A percentile compares a stretch with the other conserved stretches of the same genome.
phyloP scores from a whole-genome alignment of 1,284 basidiomycete genomes.

The Inonotus obliquus region DNA sequence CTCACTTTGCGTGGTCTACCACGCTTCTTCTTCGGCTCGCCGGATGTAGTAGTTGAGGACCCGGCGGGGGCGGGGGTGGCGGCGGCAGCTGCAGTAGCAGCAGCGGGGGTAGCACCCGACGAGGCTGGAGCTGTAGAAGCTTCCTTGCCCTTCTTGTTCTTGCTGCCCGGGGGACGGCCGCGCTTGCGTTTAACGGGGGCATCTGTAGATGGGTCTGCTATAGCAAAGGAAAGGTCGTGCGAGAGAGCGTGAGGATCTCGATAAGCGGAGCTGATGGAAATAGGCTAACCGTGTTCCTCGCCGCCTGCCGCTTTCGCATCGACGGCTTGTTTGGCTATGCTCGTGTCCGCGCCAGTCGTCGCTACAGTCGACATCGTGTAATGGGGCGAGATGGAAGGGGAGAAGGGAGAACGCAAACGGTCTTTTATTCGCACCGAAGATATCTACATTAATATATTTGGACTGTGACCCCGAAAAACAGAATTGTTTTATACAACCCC shows the following conservation, averaged over 20 bases:
- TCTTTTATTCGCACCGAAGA: slow-evolving; percentile 19
- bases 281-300: slow-evolving; percentile 32
- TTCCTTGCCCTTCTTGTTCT: slow-evolving; percentile 63
- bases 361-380: slow-evolving; percentile 39
- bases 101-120: too few species aligned
- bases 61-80: slow-evolving; percentile 35
- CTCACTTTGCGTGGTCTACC: slow-evolving; percentile 74
- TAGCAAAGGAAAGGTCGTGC: slow-evolving; percentile 16
- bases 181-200: slow-evolving; percentile 58
- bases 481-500: slow-evolving; percentile 45
- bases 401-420: slow-evolving; percentile 26
- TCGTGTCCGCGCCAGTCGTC: slow-evolving; percentile 37
- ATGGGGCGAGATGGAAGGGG: slow-evolving; percentile 19
- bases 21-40: slow-evolving; percentile 50
- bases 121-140: background rate
- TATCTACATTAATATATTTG: slow-evolving; percentile 1
- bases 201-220: slow-evolving; percentile 23
- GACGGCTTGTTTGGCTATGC: slow-evolving; percentile 33
- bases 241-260: slow-evolving; percentile 25
- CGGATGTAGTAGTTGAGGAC: slow-evolving; percentile 32
- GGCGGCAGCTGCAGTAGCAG: slow-evolving; percentile 27
- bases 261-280: slow-evolving; percentile 25
- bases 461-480: slow-evolving; percentile 43
- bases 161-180: slow-evolving; percentile 76
- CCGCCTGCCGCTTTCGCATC: slow-evolving; percentile 31